Evolutionary conservation across 192 early-diverging fungal genomes (phyloP).

Genomic region (Jimgerdemannia lactiflua): DNA sequence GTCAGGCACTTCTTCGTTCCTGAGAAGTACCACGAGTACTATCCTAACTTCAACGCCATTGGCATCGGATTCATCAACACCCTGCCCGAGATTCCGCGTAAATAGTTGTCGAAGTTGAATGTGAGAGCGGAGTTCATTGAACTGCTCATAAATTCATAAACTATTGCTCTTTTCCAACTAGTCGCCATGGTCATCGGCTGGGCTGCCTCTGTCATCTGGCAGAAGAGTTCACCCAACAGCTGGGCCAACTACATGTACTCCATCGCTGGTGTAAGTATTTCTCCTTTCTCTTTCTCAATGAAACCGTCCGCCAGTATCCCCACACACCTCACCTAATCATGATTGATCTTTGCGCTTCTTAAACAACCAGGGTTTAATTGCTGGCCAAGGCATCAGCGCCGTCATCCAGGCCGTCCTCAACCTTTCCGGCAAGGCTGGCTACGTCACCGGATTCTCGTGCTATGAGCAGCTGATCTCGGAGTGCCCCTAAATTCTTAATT

Average conservation of each 20-base stretch:
- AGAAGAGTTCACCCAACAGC: slow-evolving; percentile 41
- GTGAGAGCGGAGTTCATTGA: too few species aligned
- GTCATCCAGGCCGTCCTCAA: slow-evolving; percentile 44
- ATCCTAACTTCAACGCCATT: slow-evolving; percentile 55
- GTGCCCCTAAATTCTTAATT: too few species aligned
- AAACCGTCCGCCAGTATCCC: slow-evolving; percentile 20
- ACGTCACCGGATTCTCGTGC: too few species aligned
- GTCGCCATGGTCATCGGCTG: slow-evolving; percentile 9
- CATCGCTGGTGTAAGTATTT: slow-evolving; percentile 9
- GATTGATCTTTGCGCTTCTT: slow-evolving; percentile 37
- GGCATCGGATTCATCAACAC: slow-evolving; percentile 39
- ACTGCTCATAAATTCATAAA: too few species aligned
- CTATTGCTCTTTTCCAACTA: background rate
- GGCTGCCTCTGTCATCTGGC: slow-evolving; percentile 52
- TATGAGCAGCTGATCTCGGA: too few species aligned
- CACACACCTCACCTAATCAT: slow-evolving; percentile 26
- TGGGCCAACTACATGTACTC: slow-evolving; percentile 48
- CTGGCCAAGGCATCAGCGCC: slow-evolving; percentile 48
- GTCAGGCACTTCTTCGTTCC: slow-evolving; percentile 48
- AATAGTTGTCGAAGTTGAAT: too few species aligned
- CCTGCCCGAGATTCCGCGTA: background rate
- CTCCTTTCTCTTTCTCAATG: slow-evolving; percentile 29
- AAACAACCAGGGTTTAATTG: slow-evolving; percentile 35
- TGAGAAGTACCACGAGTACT: slow-evolving; percentile 41
- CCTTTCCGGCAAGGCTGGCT: slow-evolving; percentile 12